phyloP scores from a whole-genome alignment of 192 early-diverging fungal species.

The Rhizophlyctis rosea region DNA sequence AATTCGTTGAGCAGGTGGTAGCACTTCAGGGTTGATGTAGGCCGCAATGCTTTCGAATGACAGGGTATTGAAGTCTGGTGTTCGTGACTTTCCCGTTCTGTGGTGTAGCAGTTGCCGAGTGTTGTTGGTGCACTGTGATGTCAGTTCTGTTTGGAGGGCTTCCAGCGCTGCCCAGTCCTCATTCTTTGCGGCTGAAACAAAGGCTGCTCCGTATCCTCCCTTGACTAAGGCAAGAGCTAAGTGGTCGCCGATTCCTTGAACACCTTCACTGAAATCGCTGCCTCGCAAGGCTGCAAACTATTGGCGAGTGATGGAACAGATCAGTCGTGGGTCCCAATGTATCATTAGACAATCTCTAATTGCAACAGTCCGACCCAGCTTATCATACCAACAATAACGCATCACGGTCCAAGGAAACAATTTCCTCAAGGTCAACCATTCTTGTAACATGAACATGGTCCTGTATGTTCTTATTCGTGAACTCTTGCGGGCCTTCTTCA shows the following conservation, averaged over 20 bases:
- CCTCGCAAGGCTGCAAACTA: background rate
- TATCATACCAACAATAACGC: background rate
- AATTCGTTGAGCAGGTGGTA: no score
- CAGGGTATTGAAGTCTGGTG: no score
- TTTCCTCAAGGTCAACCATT: background rate
- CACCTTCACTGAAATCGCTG: background rate
- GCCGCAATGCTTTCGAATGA: background rate
- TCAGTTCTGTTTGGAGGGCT: background rate
- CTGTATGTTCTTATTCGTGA: background rate
- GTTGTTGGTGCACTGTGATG: background rate
- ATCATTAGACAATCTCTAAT: background rate
- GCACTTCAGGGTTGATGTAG: no score
- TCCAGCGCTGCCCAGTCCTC: background rate
- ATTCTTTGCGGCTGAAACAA: background rate
- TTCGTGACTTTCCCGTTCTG: no score
- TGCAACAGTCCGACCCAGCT: background rate
- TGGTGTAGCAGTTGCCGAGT: background rate
- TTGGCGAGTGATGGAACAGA: background rate
- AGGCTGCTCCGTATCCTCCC: background rate
- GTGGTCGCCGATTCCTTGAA: background rate
- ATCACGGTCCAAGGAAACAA: background rate
- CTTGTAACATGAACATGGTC: background rate
- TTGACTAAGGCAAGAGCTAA: background rate
- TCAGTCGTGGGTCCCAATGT: background rate
- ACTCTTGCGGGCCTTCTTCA: background rate